A percentile compares a stretch with the other conserved stretches of the same genome.
phyloP scores from a whole-genome alignment of 2,329 filamentous ascomycete species.

The Aspergillus tanneri region DNA sequence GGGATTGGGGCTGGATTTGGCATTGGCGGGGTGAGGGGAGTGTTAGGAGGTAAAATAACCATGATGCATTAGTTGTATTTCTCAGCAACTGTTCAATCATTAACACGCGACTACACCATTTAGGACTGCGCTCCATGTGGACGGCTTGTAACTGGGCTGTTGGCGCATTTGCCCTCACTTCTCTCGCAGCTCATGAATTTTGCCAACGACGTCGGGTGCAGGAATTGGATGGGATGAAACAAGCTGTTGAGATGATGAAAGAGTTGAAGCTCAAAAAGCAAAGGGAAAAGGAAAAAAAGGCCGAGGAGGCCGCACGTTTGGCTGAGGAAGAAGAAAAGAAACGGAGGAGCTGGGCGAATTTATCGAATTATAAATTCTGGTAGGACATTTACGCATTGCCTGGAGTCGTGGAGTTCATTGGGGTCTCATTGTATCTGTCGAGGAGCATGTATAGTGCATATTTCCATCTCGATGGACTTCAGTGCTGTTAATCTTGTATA shows the following conservation, averaged over 20 bases:
- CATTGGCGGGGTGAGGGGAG: conserved; percentile 69
- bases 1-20: conserved; percentile 79
- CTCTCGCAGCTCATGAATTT: conserved; percentile 76
- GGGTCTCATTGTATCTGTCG: conserved; percentile 26
- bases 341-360: conserved; percentile 45
- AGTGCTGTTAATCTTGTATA: conserved; percentile 8
- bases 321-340: conserved; percentile 43
- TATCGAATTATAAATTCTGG: conserved; percentile 50
- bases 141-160: conserved; percentile 83
- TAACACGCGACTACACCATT: conserved; percentile 2
- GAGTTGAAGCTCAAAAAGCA: conserved; percentile 68
- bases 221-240: conserved; percentile 79
- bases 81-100: not conserved
- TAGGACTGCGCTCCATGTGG: conserved; percentile 56
- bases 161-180: conserved; percentile 67
- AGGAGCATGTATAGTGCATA: conserved; percentile 25
- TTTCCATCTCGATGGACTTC: conserved; percentile 15
- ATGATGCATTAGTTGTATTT: not conserved
- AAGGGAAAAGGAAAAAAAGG: conserved; percentile 45
- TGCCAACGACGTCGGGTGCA: conserved; percentile 72
- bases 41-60: conserved; percentile 65
- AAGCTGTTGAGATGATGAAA: conserved; percentile 79
- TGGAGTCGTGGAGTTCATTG: conserved; percentile 36
- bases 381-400: conserved; percentile 29
- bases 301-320: conserved; percentile 36